Evolutionary conservation across 2,329 filamentous ascomycete species (phyloP), one percentile per base, ranked within the genome.

Genomic region (Fusarium dlaminii): DNA sequence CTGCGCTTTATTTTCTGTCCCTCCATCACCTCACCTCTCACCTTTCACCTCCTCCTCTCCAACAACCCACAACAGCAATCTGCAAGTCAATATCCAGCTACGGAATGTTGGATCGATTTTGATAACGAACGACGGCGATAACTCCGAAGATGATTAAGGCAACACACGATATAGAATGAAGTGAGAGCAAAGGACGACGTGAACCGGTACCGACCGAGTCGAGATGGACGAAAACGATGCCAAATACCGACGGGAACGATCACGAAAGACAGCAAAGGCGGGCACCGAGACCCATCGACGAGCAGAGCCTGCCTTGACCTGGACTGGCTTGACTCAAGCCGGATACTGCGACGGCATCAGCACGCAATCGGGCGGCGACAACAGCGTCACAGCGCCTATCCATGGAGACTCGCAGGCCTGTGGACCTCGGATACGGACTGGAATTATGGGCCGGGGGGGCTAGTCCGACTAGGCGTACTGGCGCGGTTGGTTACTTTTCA

Each of bases 361-460:
- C 75, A 78, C 77, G 77, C 77, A 77, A 78, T 77, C 67, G 63
- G 61, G 59, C 73, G 54, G 66, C 66, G 63, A 76, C 66, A 63
- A 63, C 46, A 78, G 70, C 74, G 74, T 76, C 77, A 77, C 72
- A 70, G 72, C 75, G 74, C 69, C 61, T 64, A 73, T 70, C 65
- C 65, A 73, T 75, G 72, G 72, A 73, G 56, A 66, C 58, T 54
- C 54, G 34, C 58, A 59, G 46, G 45, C 58, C 56, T 66, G 70
- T 75, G 77, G 75, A 46, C 66, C 77, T 70, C 68, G 55, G 57
- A 72, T 73, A 67, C 74, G 63, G 70, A 56, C 68, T 69, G 73
- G 69, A 79, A 78, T 77, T 79, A 75, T 78, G 77, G 75, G 59
- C 69, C 68, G 66, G 77, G 68, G 59, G 56, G 57, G 39, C 76